Conservation (phyloP, 192 early-diverging fungal genomes). For the Podila minutissima region DNA sequence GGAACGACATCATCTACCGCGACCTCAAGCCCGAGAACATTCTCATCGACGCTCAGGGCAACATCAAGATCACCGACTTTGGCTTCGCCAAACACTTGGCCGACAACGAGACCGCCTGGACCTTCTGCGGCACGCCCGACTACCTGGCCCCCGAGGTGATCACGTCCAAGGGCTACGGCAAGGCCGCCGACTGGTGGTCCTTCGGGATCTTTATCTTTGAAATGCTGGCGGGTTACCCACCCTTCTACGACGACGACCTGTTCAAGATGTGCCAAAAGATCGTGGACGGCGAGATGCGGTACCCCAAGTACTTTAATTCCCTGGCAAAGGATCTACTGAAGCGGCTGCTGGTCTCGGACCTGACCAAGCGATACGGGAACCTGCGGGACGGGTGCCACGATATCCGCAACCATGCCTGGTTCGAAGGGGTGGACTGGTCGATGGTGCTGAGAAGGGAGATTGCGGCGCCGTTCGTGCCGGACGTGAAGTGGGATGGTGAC, state of each 20-base stretch:
- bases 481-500: constrained; percentile 62
- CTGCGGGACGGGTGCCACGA: constrained; percentile 75
- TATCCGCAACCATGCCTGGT: constrained; percentile 75
- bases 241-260: constrained; percentile 78
- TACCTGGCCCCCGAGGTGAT: constrained; percentile 78
- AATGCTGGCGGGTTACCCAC: constrained; percentile 78
- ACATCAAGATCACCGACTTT: constrained; percentile 89
- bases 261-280: constrained; percentile 82
- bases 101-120: constrained; percentile 78
- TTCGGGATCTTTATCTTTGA: constrained; percentile 74
- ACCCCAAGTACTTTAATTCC: constrained; percentile 78
- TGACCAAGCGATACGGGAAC: constrained; percentile 84
- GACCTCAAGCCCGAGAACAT: constrained; percentile 88
- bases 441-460: constrained; percentile 60
- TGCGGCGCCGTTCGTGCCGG: constrained; percentile 66
- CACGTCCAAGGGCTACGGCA: constrained; percentile 75
- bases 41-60: constrained; percentile 77
- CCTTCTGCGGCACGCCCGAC: constrained; percentile 87
- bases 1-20: constrained; percentile 79
- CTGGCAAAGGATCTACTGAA: constrained; percentile 80
- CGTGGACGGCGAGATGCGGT: constrained; percentile 73
- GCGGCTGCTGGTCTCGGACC: constrained; percentile 72
- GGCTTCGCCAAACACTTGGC: constrained; percentile 89
- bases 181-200: constrained; percentile 75
- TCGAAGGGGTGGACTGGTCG: constrained; percentile 71